Conservation (phyloP, 352 stramenopile species). For the Peronosclerospora sorghi region DNA sequence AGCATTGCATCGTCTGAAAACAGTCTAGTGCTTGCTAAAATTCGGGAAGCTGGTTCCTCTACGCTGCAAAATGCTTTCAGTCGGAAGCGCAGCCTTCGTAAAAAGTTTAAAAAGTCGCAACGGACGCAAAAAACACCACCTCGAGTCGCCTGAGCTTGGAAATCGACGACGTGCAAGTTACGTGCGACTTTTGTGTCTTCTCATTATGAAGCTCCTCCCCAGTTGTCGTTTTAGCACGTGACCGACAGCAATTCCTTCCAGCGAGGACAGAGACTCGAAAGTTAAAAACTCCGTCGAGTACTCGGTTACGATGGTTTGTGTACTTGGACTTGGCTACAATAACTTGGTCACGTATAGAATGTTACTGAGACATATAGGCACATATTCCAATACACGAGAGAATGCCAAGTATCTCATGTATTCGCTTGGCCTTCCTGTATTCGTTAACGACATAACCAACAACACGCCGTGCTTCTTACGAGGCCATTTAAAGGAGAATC, state of each 20-base stretch:
- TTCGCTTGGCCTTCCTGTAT: constrained; percentile 75
- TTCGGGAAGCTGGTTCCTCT: constrained; percentile 35
- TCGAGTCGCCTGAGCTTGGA: constrained; percentile 2
- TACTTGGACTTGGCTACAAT: no score
- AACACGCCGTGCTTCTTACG: constrained; percentile 85
- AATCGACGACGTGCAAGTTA: constrained; percentile 5
- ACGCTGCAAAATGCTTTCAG: constrained; percentile 64
- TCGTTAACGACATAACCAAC: constrained; percentile 69
- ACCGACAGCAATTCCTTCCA: neutral
- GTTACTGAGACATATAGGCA: constrained; percentile 15
- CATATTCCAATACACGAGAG: constrained; percentile 59
- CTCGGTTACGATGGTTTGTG: constrained; percentile 74
- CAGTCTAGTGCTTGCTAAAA: constrained; percentile 50
- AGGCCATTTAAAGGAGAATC: constrained; percentile 87
- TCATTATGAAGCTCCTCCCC: constrained; percentile 14
- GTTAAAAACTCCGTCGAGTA: constrained; percentile 61
- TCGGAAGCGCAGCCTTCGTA: constrained; percentile 68
- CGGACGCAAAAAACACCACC: constrained; percentile 5
- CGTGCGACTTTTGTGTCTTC: neutral
- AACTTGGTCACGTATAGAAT: neutral
- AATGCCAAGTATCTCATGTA: constrained; percentile 80
- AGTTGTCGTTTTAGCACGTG: constrained; percentile 3
- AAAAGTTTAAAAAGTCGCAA: constrained; percentile 61
- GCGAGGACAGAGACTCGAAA: constrained; percentile 59
- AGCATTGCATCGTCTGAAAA: constrained; percentile 62